Conservation (phyloP, 2,329 filamentous ascomycete species). For the Aspergillus latus region DNA sequence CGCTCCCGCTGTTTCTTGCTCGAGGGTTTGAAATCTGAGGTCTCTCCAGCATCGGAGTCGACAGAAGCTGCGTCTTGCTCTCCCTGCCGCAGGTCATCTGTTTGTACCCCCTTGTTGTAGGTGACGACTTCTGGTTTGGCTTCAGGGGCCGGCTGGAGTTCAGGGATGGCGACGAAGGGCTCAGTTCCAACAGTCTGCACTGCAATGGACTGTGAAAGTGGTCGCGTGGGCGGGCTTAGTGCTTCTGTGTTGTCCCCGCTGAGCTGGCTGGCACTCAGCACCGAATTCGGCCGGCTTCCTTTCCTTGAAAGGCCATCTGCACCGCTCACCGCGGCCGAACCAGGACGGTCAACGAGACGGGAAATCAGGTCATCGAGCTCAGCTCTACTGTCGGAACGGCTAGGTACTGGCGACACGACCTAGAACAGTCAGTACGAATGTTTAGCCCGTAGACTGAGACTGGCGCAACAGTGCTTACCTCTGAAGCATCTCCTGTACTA, state of each 20-base stretch:
- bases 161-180: slow-evolving; percentile 73
- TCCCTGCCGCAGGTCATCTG: slow-evolving; percentile 66
- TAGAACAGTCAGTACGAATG: slow-evolving; percentile 35
- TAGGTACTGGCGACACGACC: slow-evolving; percentile 69
- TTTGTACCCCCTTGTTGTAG: slow-evolving; percentile 97
- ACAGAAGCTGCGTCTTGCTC: slow-evolving; percentile 56
- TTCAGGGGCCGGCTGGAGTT: slow-evolving; percentile 60
- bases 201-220: slow-evolving; percentile 48
- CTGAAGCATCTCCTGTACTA: slow-evolving; percentile 66
- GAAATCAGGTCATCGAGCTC: slow-evolving; percentile 83
- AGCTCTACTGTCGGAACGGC: slow-evolving; percentile 64
- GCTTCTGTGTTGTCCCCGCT: slow-evolving; percentile 64
- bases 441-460: background rate
- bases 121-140: slow-evolving; percentile 74
- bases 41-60: slow-evolving; percentile 63
- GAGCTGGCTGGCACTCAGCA: slow-evolving; percentile 76
- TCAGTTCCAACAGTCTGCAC: slow-evolving; percentile 73
- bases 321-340: slow-evolving; percentile 62
- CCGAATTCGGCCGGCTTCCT: slow-evolving; percentile 79
- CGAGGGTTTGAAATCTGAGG: slow-evolving; percentile 60
- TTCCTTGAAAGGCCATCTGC: slow-evolving; percentile 47
- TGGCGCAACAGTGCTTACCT: slow-evolving; percentile 55
- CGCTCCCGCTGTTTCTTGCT: slow-evolving; percentile 77
- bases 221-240: slow-evolving; percentile 41
- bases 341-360: slow-evolving; percentile 73